Evolutionary conservation across 2,329 filamentous ascomycete species (phyloP), one percentile per base, ranked within the genome.

Genomic region (Beauveria rudraprayagi): DNA sequence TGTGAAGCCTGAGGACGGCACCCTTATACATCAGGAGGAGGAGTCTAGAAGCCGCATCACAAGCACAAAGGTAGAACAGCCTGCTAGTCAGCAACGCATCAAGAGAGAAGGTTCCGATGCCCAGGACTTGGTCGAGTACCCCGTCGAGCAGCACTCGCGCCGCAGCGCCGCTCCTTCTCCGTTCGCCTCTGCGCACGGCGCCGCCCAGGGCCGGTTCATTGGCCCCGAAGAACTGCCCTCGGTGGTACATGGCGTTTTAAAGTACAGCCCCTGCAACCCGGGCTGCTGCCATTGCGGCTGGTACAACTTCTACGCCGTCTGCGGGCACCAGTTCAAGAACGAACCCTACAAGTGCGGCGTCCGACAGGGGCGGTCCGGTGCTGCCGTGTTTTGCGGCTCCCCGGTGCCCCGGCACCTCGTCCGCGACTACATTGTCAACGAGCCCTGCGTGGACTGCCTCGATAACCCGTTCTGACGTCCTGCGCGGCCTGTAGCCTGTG

Each of bases 111-210:
- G 34, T 6, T 43, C 11, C 17, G 9, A 17, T n/a, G 17, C 5
- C 22, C 17, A 17, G n/a, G 37, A n/a, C 34, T 7, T 47, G n/a
- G 10, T 14, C 9, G 28, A 53, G 3, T 34, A 5, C 7, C 2
- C 55, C 19, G n/a, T 5, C 28, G 50, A 52, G 26, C 56, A 24
- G n/a, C 56, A 52, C 17, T n/a, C 6, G 47, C 56, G 47, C 30
- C 50, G 57, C 40, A 60, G 57, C 26, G 41, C 57, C 11, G 57
- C 57, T 5, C 57, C 57, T 26, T 60, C 57, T 1, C 48, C 57
- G 4, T 14, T 28, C 6, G 5, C 26, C 40, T 37, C 57, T 19
- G 9, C 19, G 24, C 24, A 19, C 46, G 8, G 3, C 57, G 28
- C 9, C 19, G 16, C 34, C 3, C 6, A 40, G 22, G 10, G 24